These are phyloP conservation scores for Metroxylon sagu DNA, from an alignment of 176 grass and related monocot genomes.

Conservation along the genomic window DNA sequence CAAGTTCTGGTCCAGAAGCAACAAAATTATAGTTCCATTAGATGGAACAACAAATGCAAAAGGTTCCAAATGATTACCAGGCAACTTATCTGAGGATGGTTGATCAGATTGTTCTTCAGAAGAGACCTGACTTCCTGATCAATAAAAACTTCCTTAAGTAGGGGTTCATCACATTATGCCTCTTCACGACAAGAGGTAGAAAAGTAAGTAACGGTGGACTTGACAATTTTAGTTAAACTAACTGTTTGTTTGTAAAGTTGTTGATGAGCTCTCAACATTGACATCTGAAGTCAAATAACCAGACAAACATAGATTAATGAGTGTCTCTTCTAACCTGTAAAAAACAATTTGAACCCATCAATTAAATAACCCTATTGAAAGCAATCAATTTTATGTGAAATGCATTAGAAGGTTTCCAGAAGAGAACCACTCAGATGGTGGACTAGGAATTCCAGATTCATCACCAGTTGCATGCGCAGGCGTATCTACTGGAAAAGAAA, in stretches of 20 bases:
- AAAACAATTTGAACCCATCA: not conserved
- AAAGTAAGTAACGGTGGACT: not conserved
- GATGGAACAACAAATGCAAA: not conserved
- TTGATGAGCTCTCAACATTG: constrained; percentile 18
- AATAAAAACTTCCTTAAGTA: not conserved
- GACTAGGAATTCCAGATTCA: constrained; percentile 17
- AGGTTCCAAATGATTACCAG: constrained; percentile 22
- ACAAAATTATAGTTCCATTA: too few species aligned
- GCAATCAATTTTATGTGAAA: not conserved
- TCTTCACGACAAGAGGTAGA: not conserved
- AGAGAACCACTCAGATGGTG: constrained; percentile 71
- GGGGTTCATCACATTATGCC: too few species aligned
- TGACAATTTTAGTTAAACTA: constrained; percentile 11
- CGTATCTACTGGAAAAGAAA: constrained; percentile 25
- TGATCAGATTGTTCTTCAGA: constrained; percentile 7
- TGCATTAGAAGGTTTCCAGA: constrained; percentile 10
- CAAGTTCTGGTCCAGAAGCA: too few species aligned
- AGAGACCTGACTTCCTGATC: constrained; percentile 13
- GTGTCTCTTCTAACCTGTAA: constrained; percentile 72
- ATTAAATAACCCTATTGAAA: not conserved
- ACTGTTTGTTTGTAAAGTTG: constrained; percentile 25
- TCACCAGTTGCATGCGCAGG: constrained; percentile 21
- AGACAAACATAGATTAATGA: constrained; percentile 84
- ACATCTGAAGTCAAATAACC: constrained; percentile 42
- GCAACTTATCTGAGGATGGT: constrained; percentile 10